A percentile compares a stretch with the other conserved stretches of the same genome.
These are phyloP conservation scores for Hanseniaspora occidentalis DNA, from an alignment of 805 yeast genomes.

Conservation along the genomic window DNA sequence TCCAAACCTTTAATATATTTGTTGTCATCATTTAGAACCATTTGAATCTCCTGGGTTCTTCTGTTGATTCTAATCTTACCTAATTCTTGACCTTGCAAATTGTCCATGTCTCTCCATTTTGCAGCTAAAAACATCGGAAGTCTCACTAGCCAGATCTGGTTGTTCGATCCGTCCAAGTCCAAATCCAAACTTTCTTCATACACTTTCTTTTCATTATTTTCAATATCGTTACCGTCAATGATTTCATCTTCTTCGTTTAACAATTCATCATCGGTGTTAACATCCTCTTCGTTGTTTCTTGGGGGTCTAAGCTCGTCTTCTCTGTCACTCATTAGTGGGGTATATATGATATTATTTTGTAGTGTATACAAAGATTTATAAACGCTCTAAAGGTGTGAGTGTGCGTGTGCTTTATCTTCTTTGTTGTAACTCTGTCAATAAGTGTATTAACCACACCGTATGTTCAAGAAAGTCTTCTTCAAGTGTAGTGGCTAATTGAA, in stretches of 20 bases:
- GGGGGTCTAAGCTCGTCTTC: slow-evolving; percentile 2
- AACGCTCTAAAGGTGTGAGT: too few relatives aligned
- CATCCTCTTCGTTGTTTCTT: slow-evolving; percentile 7
- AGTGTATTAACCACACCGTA: too few relatives aligned
- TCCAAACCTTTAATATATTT: slow-evolving; percentile 21
- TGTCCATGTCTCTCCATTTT: slow-evolving; percentile 56
- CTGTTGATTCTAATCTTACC: slow-evolving; percentile 71
- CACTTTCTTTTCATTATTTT: slow-evolving; percentile 25
- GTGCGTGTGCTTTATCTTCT: too few relatives aligned
- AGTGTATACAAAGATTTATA: too few relatives aligned
- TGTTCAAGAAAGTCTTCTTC: too few relatives aligned
- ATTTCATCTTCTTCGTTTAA: slow-evolving; percentile 31
- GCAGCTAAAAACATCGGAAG: slow-evolving; percentile 80
- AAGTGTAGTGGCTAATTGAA: too few relatives aligned
- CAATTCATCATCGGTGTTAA: slow-evolving; percentile 27
- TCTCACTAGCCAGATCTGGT: slow-evolving; percentile 86
- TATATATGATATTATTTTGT: too few relatives aligned
- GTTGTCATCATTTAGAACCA: slow-evolving; percentile 40
- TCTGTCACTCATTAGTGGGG: slow-evolving; percentile 6
- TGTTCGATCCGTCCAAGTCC: slow-evolving; percentile 46
- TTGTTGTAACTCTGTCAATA: too few relatives aligned
- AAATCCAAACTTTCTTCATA: slow-evolving; percentile 66
- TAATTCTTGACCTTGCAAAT: slow-evolving; percentile 58
- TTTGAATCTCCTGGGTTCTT: slow-evolving; percentile 36
- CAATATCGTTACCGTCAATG: slow-evolving; percentile 33